Conservation (phyloP, 2,329 filamentous ascomycete species). For the Arthrobotrys iridis region DNA sequence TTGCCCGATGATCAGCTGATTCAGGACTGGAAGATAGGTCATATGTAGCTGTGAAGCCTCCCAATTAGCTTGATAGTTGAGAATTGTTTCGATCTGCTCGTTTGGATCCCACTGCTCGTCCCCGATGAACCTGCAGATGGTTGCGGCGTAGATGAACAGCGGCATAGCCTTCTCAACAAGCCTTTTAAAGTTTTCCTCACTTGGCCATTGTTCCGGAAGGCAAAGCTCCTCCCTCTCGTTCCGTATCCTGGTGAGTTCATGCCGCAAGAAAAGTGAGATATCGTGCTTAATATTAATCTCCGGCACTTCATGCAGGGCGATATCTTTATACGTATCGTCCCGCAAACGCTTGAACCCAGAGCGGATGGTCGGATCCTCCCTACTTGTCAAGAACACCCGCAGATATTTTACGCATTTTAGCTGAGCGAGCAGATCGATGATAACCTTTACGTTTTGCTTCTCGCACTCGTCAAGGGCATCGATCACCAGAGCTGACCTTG, state of each 20-base stretch:
- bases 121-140: conserved; percentile 58
- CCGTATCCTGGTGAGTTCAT: neutral
- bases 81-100: conserved; percentile 16
- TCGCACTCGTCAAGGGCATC: conserved; percentile 15
- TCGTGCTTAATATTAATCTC: neutral
- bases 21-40: conserved; percentile 15
- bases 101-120: conserved; percentile 22
- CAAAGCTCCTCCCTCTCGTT: too few species aligned
- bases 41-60: conserved; percentile 2
- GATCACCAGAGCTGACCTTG: neutral
- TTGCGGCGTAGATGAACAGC: conserved; percentile 59
- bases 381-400: too few species aligned
- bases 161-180: too few species aligned
- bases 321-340: neutral
- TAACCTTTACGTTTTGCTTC: neutral
- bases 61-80: neutral
- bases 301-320: neutral
- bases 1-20: neutral
- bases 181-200: too few species aligned
- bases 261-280: neutral
- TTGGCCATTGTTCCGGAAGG: too few species aligned
- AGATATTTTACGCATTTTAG: too few species aligned
- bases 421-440: too few species aligned
- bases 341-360: neutral
- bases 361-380: neutral